Evolutionary conservation across 352 stramenopile genomes (phyloP), one percentile per base, ranked within the genome.

Genomic region (Globisporangium sylvaticum): DNA sequence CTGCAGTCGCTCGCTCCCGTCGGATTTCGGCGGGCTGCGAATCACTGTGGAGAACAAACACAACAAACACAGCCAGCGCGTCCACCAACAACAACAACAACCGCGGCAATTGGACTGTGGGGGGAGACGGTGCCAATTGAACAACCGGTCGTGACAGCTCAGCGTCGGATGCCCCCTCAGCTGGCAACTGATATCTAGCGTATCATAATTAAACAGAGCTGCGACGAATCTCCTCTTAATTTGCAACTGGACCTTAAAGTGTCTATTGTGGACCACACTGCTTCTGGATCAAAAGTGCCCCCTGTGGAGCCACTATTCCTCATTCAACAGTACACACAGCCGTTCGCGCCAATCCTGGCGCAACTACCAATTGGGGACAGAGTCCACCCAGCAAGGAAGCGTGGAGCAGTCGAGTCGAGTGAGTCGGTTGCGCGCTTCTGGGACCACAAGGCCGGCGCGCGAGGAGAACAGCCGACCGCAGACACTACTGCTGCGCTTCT

Each of bases 11-110:
- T 25, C n/a, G 15, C 55, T 44, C 55, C 55, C 55, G 55, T 48
- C 55, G 55, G 42, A 61, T 48, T 61, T 37, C 54, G 54, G 29
- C 55, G 20, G n/a, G 31, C 55, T 15, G 54, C 42, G 42, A 50
- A 50, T 50, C 42, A 50, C 54, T 27, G 18, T 42, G 54, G 42
- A 59, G 54, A 59, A 58, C 25, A 29, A n/a, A 58, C 37, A 44
- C 12, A 42, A 42, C 34, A 18, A 3, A 48, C 42, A 59, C 54
- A 42, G 15, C 31, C 2, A 31, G 55, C 55, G 55, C 10, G 55
- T 61, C 55, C 55, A 61, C 55, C 55, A 61, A 61, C 39, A 34
- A 39, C 22, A 18, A 18, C 22, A 57, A 32, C 15, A 37, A n/a
- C n/a, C n/a, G 37, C 37, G 18, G 42, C 25, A 58, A 58, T 20